A percentile compares a stretch with the other conserved stretches of the same genome.
Conservation (phyloP, 2,329 filamentous ascomycete species). For the Botrytis galanthina region DNA sequence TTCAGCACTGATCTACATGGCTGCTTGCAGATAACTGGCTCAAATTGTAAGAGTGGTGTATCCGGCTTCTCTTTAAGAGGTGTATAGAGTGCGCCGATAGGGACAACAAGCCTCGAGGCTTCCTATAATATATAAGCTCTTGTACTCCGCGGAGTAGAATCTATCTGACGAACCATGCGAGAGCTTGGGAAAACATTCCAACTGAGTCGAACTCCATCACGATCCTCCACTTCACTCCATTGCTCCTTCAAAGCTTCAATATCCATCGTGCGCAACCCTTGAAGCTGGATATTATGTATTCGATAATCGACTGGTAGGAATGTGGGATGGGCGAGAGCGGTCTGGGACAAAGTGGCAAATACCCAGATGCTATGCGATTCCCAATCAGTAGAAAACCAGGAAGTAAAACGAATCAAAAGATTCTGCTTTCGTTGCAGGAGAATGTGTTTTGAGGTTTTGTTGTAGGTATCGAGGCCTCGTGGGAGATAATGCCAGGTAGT, state of each 20-base stretch:
- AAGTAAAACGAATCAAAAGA: neutral
- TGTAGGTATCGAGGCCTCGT: neutral
- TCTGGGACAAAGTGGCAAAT: neutral
- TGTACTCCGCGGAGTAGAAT: constrained; percentile 24
- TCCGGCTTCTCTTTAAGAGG: constrained; percentile 93
- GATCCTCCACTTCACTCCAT: constrained; percentile 77
- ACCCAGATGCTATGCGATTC: neutral
- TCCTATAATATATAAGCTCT: constrained; percentile 56
- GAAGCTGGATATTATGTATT: constrained; percentile 1
- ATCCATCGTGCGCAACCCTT: constrained; percentile 32
- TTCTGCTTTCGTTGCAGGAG: neutral
- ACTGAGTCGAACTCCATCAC: constrained; percentile 91
- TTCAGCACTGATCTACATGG: constrained; percentile 95
- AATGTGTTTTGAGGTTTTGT: constrained; percentile 4
- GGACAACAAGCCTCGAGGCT: constrained; percentile 90
- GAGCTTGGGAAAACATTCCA: constrained; percentile 99
- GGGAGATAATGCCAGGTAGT: constrained; percentile 23
- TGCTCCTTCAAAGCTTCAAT: constrained; percentile 38
- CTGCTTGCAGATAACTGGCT: constrained; percentile 94
- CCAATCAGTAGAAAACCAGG: neutral
- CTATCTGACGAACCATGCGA: constrained; percentile 70
- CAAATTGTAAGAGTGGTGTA: constrained; percentile 86
- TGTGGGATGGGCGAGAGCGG: neutral
- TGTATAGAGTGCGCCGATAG: constrained; percentile 93
- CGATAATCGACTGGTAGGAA: neutral